Evolutionary conservation across 2,329 filamentous ascomycete species (phyloP), one percentile per base, ranked within the genome.

Genomic region (Corynespora cassiicola): DNA sequence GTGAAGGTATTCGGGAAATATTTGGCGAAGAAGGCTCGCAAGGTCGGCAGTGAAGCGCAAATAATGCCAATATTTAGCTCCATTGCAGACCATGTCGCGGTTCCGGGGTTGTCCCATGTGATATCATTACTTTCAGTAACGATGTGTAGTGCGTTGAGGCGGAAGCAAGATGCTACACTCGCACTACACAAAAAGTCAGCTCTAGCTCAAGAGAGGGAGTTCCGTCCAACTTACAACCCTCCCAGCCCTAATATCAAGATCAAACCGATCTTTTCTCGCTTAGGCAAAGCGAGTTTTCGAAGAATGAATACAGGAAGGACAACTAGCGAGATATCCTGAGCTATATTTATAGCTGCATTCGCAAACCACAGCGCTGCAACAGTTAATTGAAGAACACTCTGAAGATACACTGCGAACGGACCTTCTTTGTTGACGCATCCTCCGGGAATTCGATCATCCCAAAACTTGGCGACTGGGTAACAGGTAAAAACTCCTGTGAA

Each of bases 201-300:
- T 17, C 27, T 12, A 17, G 21, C 10, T 27, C 17, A 27, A 23
- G 25, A 29, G 9, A 15, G 16, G 10, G n/a, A 32, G 9, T 12
- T 4, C 12, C n/a, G 18, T 1, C 6, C 3, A 28, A 47, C 58
- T 46, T 44, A 66, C 63, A 66, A 64, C 15, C 51, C 50, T 8
- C 62, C 63, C 2, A 66, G 43, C n/a, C 56, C 50, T 32, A 67
- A 62, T 23, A 66, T 59, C 19, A 61, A 31, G 10, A 47, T 46
- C 8, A 67, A 42, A 17, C 47, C 55, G 15, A 56, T 32, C 41
- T 65, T 66, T 35, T 65, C 50, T 5, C 41, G 32, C 10, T 23
- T 40, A 3, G 55, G 55, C 31, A 67, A 37, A 7, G 52, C 40
- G 7, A 65, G 43, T 12, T 54, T 53, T 29, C 42, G 39, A 22